Evolutionary conservation across 352 stramenopile genomes (phyloP).

Genomic region (Pythium rhizo-oryzae): DNA sequence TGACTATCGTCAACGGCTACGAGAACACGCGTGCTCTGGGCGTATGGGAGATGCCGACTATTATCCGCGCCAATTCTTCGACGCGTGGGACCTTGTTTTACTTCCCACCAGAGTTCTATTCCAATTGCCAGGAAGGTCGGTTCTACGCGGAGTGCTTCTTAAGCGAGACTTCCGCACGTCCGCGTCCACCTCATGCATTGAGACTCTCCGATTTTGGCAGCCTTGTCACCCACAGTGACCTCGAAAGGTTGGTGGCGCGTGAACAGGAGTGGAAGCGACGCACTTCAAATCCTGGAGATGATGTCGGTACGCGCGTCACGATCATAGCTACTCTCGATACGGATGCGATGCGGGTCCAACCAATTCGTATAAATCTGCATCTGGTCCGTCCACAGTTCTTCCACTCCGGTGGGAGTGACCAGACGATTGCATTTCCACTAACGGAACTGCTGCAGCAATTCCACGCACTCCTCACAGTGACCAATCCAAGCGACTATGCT

Average conservation of each 20-base stretch:
- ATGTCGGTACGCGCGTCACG: not conserved
- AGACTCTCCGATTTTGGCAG: constrained; percentile 13
- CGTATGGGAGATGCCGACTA: constrained; percentile 2
- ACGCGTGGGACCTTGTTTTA: constrained; percentile 8
- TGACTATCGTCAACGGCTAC: not conserved
- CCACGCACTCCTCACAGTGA: constrained; percentile 36
- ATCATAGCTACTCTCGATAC: constrained; percentile 2
- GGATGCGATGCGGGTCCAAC: constrained; percentile 5
- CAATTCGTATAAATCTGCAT: constrained; percentile 6
- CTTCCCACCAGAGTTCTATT: constrained; percentile 17
- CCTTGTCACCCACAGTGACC: constrained; percentile 13
- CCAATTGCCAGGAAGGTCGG: constrained; percentile 6
- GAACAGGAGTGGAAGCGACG: constrained; percentile 4
- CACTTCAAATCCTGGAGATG: not conserved
- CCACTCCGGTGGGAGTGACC: not conserved
- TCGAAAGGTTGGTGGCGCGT: constrained; percentile 4
- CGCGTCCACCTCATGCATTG: not conserved
- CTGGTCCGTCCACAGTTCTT: constrained; percentile 37
- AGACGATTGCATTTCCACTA: constrained; percentile 31
- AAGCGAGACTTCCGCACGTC: not conserved
- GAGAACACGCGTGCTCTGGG: not conserved
- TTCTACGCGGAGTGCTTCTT: constrained; percentile 29
- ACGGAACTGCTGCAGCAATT: constrained; percentile 42
- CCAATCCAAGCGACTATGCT: constrained; percentile 52
- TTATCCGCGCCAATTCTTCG: constrained; percentile 12